Evolutionary conservation across 257 asterid species (phyloP).

Genomic region (Solanum phureja): DNA sequence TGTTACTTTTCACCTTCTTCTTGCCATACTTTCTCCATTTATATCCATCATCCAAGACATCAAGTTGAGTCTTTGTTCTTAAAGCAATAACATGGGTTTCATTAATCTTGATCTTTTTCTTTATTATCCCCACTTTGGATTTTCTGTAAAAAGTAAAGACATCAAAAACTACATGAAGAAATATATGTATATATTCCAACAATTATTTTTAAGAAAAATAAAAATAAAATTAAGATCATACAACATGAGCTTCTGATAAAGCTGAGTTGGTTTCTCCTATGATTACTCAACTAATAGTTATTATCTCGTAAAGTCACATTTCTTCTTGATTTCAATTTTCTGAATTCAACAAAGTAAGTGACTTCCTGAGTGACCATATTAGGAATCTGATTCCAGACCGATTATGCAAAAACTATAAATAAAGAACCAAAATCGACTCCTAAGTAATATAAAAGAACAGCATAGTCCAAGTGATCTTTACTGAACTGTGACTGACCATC

Average conservation of each 20-base stretch:
- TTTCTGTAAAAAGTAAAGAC: background rate
- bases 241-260: background rate
- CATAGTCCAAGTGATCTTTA: background rate
- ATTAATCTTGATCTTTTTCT: background rate
- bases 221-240: background rate
- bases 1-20: conserved; percentile 53
- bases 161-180: background rate
- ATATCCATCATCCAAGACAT: conserved; percentile 55
- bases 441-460: background rate
- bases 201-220: background rate
- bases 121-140: background rate
- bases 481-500: background rate
- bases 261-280: background rate
- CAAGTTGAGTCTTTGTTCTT: conserved; percentile 35
- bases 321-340: background rate
- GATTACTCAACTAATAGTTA: background rate
- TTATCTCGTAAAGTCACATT: background rate
- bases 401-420: background rate
- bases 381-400: background rate
- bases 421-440: background rate
- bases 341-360: background rate
- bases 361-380: background rate
- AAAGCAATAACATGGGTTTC: conserved; percentile 11
- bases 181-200: background rate
- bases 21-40: conserved; percentile 75